phyloP scores from a whole-genome alignment of 1,284 basidiomycete species.

The Xerocomus minutiporus region DNA sequence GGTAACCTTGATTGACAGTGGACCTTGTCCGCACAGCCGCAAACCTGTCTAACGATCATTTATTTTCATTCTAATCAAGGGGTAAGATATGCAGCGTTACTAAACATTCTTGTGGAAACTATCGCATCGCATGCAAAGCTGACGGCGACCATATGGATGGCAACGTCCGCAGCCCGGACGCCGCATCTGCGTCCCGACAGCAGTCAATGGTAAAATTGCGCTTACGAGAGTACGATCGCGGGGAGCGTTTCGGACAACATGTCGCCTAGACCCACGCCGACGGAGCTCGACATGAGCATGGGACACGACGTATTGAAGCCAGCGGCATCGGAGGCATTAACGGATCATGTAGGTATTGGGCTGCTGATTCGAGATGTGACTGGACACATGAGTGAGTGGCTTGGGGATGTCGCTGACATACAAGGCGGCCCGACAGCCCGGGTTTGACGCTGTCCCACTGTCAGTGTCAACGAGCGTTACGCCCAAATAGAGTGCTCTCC shows the following conservation, averaged over 20 bases:
- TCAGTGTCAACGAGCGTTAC: no score
- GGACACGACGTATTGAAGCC: background rate
- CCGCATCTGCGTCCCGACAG: background rate
- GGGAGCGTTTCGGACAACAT: background rate
- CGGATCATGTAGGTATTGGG: background rate
- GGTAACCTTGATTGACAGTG: no score
- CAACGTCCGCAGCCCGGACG: background rate
- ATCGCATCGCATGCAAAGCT: background rate
- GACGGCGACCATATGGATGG: background rate
- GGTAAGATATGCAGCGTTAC: background rate
- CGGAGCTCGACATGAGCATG: background rate
- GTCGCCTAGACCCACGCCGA: background rate
- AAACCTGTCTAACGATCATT: background rate
- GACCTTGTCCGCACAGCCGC: background rate
- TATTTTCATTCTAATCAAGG: background rate
- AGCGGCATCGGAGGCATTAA: background rate
- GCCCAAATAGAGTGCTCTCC: no score
- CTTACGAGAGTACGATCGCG: background rate
- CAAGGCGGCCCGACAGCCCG: no score
- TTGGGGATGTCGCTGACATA: no score
- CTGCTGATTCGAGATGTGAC: background rate
- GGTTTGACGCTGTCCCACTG: no score
- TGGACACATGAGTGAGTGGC: no score
- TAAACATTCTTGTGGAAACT: background rate
- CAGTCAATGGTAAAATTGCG: background rate